phyloP scores from a whole-genome alignment of 371 early-diverging fungal genomes.

The Paramicrosporidium saccamoebae region DNA sequence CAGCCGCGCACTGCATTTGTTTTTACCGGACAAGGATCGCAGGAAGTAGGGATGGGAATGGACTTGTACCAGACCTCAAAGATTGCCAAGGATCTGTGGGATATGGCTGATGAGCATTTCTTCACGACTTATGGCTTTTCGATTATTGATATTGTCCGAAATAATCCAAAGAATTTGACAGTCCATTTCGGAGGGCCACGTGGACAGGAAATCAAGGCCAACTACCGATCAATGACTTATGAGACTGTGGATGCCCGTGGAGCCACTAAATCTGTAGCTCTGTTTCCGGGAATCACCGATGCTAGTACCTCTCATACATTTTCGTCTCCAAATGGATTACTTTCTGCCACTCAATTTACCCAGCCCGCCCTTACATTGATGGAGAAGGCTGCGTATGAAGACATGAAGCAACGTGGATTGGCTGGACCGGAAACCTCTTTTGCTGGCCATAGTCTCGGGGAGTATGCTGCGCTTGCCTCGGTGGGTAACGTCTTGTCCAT shows the following conservation, averaged over 20 bases:
- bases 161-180: slow-evolving; percentile 52
- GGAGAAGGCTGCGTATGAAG: slow-evolving; percentile 71
- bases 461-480: slow-evolving; percentile 68
- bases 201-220: slow-evolving; percentile 54
- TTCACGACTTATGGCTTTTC: slow-evolving; percentile 59
- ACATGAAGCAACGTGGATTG: slow-evolving; percentile 56
- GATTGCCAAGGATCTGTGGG: slow-evolving; percentile 64
- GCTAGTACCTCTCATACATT: slow-evolving; percentile 54
- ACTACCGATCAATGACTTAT: slow-evolving; percentile 67
- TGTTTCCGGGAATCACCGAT: slow-evolving; percentile 65
- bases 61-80: slow-evolving; percentile 44
- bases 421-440: slow-evolving; percentile 49
- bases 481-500: slow-evolving; percentile 60
- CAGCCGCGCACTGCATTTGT: slow-evolving; percentile 67
- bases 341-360: slow-evolving; percentile 82
- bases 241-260: slow-evolving; percentile 38
- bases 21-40: slow-evolving; percentile 89
- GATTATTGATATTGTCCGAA: slow-evolving; percentile 65
- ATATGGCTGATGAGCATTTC: slow-evolving; percentile 62
- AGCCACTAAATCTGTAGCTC: slow-evolving; percentile 25
- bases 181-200: slow-evolving; percentile 77
- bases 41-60: slow-evolving; percentile 88
- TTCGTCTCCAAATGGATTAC: slow-evolving; percentile 53
- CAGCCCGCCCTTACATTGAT: slow-evolving; percentile 67
- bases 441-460: slow-evolving; percentile 86